A percentile compares a stretch with the other conserved stretches of the same genome.
These are phyloP conservation scores for Penicillium turbatum DNA, from an alignment of 495 filamentous ascomycete species.

Conservation along the genomic window DNA sequence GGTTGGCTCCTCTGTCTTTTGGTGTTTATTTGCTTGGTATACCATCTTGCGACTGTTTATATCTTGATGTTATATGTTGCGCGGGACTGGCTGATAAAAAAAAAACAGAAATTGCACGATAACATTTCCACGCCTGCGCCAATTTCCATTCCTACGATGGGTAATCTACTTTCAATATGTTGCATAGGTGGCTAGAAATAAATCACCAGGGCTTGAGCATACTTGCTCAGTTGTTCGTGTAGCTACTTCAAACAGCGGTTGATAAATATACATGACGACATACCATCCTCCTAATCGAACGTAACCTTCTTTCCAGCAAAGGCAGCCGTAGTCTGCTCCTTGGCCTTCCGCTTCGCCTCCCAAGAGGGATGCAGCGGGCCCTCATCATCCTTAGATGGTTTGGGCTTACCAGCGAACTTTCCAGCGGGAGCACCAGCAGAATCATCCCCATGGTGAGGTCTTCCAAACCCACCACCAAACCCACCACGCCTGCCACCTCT, in stretches of 20 bases:
- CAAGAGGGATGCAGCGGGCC: slow-evolving; percentile 87
- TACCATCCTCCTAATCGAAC: slow-evolving; percentile 61
- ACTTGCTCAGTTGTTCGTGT: background rate
- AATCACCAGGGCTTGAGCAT: too few species aligned
- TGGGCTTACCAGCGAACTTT: slow-evolving; percentile 23
- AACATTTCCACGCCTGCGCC: too few species aligned
- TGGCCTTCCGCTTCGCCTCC: slow-evolving; percentile 83
- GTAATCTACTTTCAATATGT: too few species aligned
- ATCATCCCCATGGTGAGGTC: slow-evolving; percentile 8
- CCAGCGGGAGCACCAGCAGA: slow-evolving; percentile 2
- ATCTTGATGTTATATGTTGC: too few species aligned
- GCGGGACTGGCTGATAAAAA: too few species aligned
- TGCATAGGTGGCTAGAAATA: too few species aligned
- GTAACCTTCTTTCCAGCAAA: slow-evolving; percentile 87
- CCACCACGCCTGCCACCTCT: slow-evolving; percentile 9
- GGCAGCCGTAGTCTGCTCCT: slow-evolving; percentile 60
- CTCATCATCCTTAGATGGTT: slow-evolving; percentile 49
- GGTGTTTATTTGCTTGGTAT: slow-evolving; percentile 6
- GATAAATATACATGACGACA: background rate
- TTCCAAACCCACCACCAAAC: slow-evolving; percentile 5
- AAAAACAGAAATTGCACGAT: too few species aligned
- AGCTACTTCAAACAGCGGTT: background rate
- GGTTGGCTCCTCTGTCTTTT: background rate
- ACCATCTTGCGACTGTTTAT: slow-evolving; percentile 6
- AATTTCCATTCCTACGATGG: background rate